Evolutionary conservation across 2,329 filamentous ascomycete genomes (phyloP).

Genomic region (Xylariaceae sp.): DNA sequence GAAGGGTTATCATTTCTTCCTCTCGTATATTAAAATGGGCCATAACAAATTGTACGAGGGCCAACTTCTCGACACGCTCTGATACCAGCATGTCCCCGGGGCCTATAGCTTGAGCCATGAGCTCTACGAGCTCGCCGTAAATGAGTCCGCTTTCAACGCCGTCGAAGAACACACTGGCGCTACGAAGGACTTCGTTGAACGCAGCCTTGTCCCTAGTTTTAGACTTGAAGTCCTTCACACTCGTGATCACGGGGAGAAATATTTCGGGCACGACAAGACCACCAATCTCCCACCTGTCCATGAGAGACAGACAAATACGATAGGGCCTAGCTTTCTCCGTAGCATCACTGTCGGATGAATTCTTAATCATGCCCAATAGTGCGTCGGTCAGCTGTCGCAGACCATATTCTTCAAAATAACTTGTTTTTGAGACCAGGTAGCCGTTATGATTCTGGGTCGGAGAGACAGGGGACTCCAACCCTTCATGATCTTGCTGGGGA

Average conservation of each 20-base stretch:
- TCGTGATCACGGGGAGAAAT: constrained; percentile 80
- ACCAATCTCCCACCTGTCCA: constrained; percentile 98
- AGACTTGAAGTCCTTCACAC: constrained; percentile 69
- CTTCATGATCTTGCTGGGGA: constrained; percentile 45
- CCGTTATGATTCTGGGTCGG: constrained; percentile 41
- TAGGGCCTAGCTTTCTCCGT: constrained; percentile 78
- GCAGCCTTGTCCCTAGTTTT: constrained; percentile 62
- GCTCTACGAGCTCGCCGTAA: constrained; percentile 73
- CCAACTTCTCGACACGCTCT: constrained; percentile 59
- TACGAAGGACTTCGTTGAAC: constrained; percentile 82
- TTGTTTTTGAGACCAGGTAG: constrained; percentile 57
- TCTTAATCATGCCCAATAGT: constrained; percentile 70
- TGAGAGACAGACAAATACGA: constrained; percentile 86
- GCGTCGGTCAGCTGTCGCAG: constrained; percentile 69
- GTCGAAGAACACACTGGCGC: constrained; percentile 94
- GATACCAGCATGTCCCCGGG: constrained; percentile 41
- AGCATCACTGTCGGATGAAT: constrained; percentile 47
- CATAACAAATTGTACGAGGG: constrained; percentile 76
- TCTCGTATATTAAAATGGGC: constrained; percentile 88
- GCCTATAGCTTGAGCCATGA: constrained; percentile 59
- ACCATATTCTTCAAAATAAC: constrained; percentile 80
- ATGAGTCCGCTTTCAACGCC: constrained; percentile 93
- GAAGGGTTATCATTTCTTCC: constrained; percentile 88
- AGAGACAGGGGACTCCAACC: constrained; percentile 43
- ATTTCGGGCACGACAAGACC: constrained; percentile 82